Conservation (phyloP, 2,329 filamentous ascomycete species). For the Penicillium palitans region DNA sequence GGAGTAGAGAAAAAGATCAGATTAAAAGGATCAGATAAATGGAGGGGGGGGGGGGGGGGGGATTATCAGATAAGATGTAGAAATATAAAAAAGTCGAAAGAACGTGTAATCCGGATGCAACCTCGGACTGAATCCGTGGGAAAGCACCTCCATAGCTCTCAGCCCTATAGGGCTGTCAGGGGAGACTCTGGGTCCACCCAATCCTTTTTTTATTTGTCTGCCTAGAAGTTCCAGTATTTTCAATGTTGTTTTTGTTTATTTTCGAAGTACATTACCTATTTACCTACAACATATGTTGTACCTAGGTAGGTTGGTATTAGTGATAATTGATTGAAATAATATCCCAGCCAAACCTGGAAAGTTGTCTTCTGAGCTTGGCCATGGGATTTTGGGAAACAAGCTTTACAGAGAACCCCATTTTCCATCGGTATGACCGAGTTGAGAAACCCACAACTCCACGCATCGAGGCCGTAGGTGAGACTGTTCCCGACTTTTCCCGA, state of each 20-base stretch:
- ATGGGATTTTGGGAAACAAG: too few relatives aligned
- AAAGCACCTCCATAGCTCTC: neutral
- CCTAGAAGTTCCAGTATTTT: slow-evolving; percentile 1
- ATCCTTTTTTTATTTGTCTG: neutral
- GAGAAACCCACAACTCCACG: neutral
- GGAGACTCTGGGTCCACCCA: neutral
- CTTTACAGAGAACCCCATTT: too few relatives aligned
- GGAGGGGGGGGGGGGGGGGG: too few relatives aligned
- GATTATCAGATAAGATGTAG: slow-evolving; percentile 26
- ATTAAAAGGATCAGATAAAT: slow-evolving; percentile 24
- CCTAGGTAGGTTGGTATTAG: neutral
- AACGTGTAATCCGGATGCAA: slow-evolving; percentile 1
- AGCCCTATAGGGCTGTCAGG: slow-evolving; percentile 13
- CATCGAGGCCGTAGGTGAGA: too few relatives aligned
- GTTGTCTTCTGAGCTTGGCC: too few relatives aligned
- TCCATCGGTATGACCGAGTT: neutral
- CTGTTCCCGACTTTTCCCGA: too few relatives aligned
- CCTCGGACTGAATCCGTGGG: slow-evolving; percentile 6
- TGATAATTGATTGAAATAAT: neutral
- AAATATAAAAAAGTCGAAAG: neutral
- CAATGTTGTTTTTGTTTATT: too few relatives aligned
- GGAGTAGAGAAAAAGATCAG: neutral
- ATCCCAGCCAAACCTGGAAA: too few relatives aligned
- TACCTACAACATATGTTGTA: neutral
- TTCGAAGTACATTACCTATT: neutral